These are phyloP conservation scores for Pythium monospermum DNA, from an alignment of 352 stramenopile species.

Conservation along the genomic window DNA sequence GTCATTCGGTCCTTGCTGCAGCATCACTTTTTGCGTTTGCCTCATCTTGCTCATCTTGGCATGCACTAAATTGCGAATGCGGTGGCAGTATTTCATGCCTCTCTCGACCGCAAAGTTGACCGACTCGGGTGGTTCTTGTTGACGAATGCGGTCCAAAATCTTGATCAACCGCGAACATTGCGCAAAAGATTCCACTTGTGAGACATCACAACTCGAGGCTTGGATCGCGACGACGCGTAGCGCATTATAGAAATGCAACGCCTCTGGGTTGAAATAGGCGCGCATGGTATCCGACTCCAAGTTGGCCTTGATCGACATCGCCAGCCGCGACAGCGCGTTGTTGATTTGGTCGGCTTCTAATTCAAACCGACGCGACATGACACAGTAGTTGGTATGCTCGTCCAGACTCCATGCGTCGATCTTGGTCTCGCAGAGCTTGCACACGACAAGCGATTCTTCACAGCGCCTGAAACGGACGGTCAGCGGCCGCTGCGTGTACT, in stretches of 20 bases:
- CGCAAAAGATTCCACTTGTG: constrained; percentile 70
- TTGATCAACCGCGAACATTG: constrained; percentile 74
- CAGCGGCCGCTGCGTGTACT: constrained; percentile 56
- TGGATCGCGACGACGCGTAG: constrained; percentile 63
- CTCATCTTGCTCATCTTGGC: constrained; percentile 88
- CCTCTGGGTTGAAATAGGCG: constrained; percentile 41
- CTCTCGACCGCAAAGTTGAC: constrained; percentile 42
- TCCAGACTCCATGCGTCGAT: constrained; percentile 60
- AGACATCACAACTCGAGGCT: constrained; percentile 65
- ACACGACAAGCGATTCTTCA: constrained; percentile 48
- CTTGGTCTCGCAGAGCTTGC: constrained; percentile 76
- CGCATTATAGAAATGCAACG: constrained; percentile 70
- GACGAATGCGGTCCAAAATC: constrained; percentile 64
- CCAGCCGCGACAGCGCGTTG: constrained; percentile 46
- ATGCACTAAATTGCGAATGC: constrained; percentile 68
- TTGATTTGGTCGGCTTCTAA: constrained; percentile 79
- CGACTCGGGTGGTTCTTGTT: constrained; percentile 39
- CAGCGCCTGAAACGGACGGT: constrained; percentile 52
- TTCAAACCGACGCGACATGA: constrained; percentile 72
- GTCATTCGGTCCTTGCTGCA: constrained; percentile 50
- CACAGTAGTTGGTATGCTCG: constrained; percentile 76
- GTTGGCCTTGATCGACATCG: constrained; percentile 50
- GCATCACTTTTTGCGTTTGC: constrained; percentile 72
- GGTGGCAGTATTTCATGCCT: constrained; percentile 48
- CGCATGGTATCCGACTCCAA: constrained; percentile 35